Evolutionary conservation across 2,329 filamentous ascomycete species (phyloP).

Genomic region (Fusarium chaquense): DNA sequence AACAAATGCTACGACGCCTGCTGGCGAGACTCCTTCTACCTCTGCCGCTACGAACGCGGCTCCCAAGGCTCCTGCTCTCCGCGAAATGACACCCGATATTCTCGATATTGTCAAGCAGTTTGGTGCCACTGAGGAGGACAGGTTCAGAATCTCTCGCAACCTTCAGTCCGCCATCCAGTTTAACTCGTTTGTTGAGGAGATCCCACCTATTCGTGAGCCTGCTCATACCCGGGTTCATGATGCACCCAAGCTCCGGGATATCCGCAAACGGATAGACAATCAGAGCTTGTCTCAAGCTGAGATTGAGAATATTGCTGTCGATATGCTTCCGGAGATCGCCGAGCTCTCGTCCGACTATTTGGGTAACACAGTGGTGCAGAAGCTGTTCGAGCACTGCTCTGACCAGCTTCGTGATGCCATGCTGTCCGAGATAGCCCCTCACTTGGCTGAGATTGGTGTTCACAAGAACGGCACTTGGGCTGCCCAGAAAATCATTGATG

Average conservation of each 20-base stretch:
- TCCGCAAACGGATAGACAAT: slow-evolving; percentile 97
- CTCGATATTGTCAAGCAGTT: slow-evolving; percentile 88
- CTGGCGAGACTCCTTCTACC: slow-evolving; percentile 54
- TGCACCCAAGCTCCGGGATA: slow-evolving; percentile 93
- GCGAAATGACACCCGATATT: slow-evolving; percentile 85
- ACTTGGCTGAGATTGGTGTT: slow-evolving; percentile 94
- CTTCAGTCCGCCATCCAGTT: slow-evolving; percentile 83
- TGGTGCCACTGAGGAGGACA: slow-evolving; percentile 84
- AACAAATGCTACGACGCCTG: slow-evolving; percentile 45
- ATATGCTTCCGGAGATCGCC: slow-evolving; percentile 96
- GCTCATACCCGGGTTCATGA: slow-evolving; percentile 91
- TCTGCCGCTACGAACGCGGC: slow-evolving; percentile 55
- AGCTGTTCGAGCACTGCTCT: slow-evolving; percentile 96
- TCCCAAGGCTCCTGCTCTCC: slow-evolving; percentile 77
- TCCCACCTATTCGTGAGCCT: slow-evolving; percentile 89
- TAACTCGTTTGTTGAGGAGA: slow-evolving; percentile 80
- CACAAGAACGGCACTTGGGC: slow-evolving; percentile 99
- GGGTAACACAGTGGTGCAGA: slow-evolving; percentile 99
- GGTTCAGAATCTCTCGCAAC: slow-evolving; percentile 75
- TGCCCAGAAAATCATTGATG: slow-evolving; percentile 98
- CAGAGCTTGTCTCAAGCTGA: slow-evolving; percentile 86
- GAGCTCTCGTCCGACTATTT: slow-evolving; percentile 96
- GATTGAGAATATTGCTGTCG: slow-evolving; percentile 90
- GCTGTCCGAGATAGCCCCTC: slow-evolving; percentile 87
- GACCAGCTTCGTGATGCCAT: slow-evolving; percentile 92